These are phyloP conservation scores for Gyrodon lividus DNA, from an alignment of 768 basidiomycete species.

Conservation along the genomic window DNA sequence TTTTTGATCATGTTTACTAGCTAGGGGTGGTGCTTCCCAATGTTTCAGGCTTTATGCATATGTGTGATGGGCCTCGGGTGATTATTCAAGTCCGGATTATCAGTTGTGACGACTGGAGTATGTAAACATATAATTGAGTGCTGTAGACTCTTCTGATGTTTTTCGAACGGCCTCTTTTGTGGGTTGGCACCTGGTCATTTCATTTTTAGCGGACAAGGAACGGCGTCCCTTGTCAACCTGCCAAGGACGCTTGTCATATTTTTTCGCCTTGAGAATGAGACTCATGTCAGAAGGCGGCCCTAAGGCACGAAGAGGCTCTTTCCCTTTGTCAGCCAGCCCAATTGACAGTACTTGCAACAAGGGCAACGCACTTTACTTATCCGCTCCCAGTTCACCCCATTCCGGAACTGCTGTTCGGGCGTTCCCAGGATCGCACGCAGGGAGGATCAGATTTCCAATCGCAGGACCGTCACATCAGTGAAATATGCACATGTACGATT, in stretches of 20 bases:
- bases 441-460: conserved; percentile 1
- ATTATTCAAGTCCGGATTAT: not conserved
- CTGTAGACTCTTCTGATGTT: not conserved
- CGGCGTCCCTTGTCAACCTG: conserved; percentile 5
- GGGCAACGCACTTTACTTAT: not conserved
- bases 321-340: not conserved
- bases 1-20: conserved; percentile 15
- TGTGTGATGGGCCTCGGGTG: not conserved
- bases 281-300: not conserved
- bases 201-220: conserved; percentile 5
- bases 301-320: not conserved
- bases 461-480: conserved; percentile 20
- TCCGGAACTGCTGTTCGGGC: not conserved
- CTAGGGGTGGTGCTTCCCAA: conserved; percentile 1
- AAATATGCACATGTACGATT: not conserved
- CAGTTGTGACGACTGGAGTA: not conserved
- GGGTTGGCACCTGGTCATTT: not conserved
- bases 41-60: conserved; percentile 23
- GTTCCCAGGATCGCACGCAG: not conserved
- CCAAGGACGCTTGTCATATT: conserved; percentile 1
- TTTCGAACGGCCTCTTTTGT: not conserved
- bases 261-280: not conserved
- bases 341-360: not conserved
- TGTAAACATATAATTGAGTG: not conserved
- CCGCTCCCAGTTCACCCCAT: not conserved